These are phyloP conservation scores for Petunia hybrid DNA, from an alignment of 305 asterid species.

Conservation along the genomic window DNA sequence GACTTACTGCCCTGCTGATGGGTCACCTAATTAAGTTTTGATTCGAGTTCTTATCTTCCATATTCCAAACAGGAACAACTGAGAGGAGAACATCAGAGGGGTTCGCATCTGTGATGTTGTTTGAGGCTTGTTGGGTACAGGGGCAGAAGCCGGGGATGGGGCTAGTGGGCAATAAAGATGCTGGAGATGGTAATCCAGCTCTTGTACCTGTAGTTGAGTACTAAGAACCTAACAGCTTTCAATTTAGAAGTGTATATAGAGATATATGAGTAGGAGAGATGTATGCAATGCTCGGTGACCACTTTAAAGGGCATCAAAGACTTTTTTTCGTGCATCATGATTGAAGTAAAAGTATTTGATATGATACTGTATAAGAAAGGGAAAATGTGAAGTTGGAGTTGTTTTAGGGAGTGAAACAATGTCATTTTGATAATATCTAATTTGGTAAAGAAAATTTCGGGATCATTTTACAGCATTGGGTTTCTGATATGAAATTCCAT, in stretches of 20 bases:
- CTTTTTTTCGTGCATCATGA: neutral
- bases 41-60: neutral
- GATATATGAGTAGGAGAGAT: neutral
- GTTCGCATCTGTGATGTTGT: neutral
- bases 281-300: slow-evolving; percentile 6
- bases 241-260: slow-evolving; percentile 16
- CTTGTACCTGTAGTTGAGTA: neutral
- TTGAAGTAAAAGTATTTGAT: neutral
- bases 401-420: too few relatives aligned
- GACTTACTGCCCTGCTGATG: neutral
- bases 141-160: too few relatives aligned
- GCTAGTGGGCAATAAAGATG: neutral
- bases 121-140: neutral
- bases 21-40: slow-evolving; percentile 25
- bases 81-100: neutral
- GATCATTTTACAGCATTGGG: too few relatives aligned
- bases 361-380: too few relatives aligned
- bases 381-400: too few relatives aligned
- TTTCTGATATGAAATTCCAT: too few relatives aligned
- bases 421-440: too few relatives aligned
- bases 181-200: neutral
- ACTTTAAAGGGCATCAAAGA: neutral
- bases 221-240: neutral
- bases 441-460: too few relatives aligned
- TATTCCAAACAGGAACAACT: neutral